Conservation (phyloP, 176 grass and related monocot genomes). For the Alloteropsis semialata region DNA sequence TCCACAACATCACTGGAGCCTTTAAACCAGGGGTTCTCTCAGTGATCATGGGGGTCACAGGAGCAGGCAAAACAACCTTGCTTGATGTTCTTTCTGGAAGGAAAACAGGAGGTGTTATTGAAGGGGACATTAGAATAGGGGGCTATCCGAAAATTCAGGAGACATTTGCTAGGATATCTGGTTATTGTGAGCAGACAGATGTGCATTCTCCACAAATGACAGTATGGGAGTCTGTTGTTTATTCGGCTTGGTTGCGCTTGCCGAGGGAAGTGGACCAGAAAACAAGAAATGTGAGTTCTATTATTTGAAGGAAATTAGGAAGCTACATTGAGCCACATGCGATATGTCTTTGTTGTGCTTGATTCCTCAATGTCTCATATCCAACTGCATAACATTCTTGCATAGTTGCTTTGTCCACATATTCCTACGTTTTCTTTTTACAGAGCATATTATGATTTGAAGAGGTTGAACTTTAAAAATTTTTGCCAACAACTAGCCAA, state of each 20-base stretch:
- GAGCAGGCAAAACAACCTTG: conserved; percentile 77
- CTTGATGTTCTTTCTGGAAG: conserved; percentile 78
- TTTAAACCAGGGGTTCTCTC: conserved; percentile 61
- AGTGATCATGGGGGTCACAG: conserved; percentile 64
- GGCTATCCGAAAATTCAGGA: conserved; percentile 66
- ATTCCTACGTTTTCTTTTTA: too few relatives aligned
- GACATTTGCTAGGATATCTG: conserved; percentile 77
- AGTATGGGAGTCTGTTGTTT: conserved; percentile 60
- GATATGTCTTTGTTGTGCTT: neutral
- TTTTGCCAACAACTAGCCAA: too few relatives aligned
- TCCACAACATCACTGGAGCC: conserved; percentile 62
- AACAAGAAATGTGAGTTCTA: conserved; percentile 49
- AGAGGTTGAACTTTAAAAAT: too few relatives aligned
- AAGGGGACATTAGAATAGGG: conserved; percentile 71
- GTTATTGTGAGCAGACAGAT: conserved; percentile 76
- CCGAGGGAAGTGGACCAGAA: conserved; percentile 45
- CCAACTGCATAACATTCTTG: too few relatives aligned
- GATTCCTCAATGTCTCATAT: neutral
- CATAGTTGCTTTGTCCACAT: too few relatives aligned
- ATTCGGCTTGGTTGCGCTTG: conserved; percentile 70
- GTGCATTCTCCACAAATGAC: conserved; percentile 76
- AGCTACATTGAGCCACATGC: neutral
- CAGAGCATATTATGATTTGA: too few relatives aligned
- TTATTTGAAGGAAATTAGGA: neutral
- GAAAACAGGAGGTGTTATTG: conserved; percentile 64